Percentiles rank a stretch among this genome's conserved stretches.
Conservation (phyloP, 2,329 filamentous ascomycete genomes). For the Epichloe typhina region DNA sequence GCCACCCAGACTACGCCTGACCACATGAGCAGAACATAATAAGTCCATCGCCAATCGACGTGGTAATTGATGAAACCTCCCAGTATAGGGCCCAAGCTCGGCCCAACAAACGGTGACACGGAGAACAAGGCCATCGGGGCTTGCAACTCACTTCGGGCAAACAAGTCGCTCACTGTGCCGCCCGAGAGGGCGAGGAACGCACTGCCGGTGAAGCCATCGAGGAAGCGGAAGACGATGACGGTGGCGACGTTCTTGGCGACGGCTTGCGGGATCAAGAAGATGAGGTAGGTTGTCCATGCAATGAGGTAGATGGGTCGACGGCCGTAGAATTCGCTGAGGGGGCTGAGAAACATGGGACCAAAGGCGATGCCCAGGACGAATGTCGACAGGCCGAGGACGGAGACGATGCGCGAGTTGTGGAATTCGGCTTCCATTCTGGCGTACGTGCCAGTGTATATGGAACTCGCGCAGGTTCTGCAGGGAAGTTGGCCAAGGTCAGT, state of each 20-base stretch:
- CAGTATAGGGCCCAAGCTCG: conserved; percentile 44
- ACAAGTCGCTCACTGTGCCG: conserved; percentile 75
- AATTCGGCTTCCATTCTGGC: conserved; percentile 64
- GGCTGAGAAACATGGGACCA: conserved; percentile 50
- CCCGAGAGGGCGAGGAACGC: conserved; percentile 64
- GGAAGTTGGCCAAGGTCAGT: neutral
- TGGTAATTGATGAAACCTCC: conserved; percentile 77
- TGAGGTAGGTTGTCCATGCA: conserved; percentile 60
- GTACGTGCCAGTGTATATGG: conserved; percentile 83
- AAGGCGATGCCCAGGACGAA: conserved; percentile 67
- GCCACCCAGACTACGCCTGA: conserved; percentile 47
- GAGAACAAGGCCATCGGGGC: conserved; percentile 76
- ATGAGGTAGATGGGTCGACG: conserved; percentile 67
- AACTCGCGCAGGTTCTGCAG: conserved; percentile 63
- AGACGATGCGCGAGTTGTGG: conserved; percentile 53
- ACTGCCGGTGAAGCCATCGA: conserved; percentile 59
- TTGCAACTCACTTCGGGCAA: conserved; percentile 53
- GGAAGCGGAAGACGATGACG: conserved; percentile 64
- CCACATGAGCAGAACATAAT: conserved; percentile 80
- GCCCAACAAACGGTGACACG: conserved; percentile 49
- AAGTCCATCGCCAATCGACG: conserved; percentile 66
- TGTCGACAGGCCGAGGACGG: conserved; percentile 66
- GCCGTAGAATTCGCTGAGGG: conserved; percentile 67
- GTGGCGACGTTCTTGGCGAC: conserved; percentile 72
- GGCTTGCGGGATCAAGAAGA: conserved; percentile 73